Percentiles rank a stretch among this genome's conserved stretches.
Evolutionary conservation across 1,284 basidiomycete species (phyloP).

Genomic region (Somion occarium): DNA sequence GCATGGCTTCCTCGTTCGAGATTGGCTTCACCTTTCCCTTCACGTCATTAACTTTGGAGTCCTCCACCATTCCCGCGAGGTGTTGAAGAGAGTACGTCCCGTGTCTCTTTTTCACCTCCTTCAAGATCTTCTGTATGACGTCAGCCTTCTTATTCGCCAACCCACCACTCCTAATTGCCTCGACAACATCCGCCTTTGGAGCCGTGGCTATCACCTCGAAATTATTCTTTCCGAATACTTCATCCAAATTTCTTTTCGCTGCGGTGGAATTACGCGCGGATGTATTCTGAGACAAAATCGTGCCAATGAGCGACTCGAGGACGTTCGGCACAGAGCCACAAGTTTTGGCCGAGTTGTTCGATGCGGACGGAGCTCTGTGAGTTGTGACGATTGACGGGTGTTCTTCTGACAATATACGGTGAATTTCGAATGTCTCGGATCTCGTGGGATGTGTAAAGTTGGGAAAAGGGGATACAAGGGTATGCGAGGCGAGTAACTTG

Average conservation of each 20-base stretch:
- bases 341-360: constrained; percentile 41
- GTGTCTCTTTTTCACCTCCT: constrained; percentile 47
- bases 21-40: constrained; percentile 26
- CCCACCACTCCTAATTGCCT: constrained; percentile 65
- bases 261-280: constrained; percentile 57
- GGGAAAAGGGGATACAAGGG: constrained; percentile 48
- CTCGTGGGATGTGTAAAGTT: constrained; percentile 46
- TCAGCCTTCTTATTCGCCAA: constrained; percentile 71
- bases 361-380: constrained; percentile 15
- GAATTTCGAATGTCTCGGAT: constrained; percentile 42
- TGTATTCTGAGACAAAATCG: constrained; percentile 75
- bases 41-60: not conserved
- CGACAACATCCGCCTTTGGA: constrained; percentile 45
- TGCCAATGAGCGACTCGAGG: constrained; percentile 67
- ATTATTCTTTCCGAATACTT: constrained; percentile 53
- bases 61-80: constrained; percentile 33
- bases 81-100: constrained; percentile 54
- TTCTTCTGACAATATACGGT: constrained; percentile 36
- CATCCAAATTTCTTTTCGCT: constrained; percentile 58
- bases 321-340: constrained; percentile 61
- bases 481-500: constrained; percentile 42
- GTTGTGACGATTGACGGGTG: constrained; percentile 26
- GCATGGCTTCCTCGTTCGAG: constrained; percentile 62
- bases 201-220: constrained; percentile 58
- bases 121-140: constrained; percentile 58